A percentile compares a stretch with the other conserved stretches of the same genome.
Evolutionary conservation across 1,284 basidiomycete species (phyloP).

Genomic region (Wallemia ichthyophaga): DNA sequence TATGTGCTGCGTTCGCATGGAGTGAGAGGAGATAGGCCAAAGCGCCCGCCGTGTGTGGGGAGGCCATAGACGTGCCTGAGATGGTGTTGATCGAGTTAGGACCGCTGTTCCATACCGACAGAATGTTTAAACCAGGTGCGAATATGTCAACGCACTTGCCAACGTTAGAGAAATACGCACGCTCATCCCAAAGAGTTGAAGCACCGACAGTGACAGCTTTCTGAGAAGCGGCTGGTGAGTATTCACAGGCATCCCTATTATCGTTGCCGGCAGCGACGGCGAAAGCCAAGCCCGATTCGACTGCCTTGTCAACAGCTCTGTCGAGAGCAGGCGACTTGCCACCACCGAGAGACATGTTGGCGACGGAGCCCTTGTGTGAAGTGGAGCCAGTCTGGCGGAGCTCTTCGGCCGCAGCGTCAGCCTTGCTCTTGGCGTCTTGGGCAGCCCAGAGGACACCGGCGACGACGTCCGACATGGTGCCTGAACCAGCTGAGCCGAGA

Average conservation of each 20-base stretch:
- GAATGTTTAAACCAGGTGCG: constrained; percentile 31
- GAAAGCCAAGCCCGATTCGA: constrained; percentile 62
- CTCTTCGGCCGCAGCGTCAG: constrained; percentile 30
- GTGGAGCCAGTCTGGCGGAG: constrained; percentile 32
- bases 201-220: constrained; percentile 64
- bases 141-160: constrained; percentile 33
- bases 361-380: constrained; percentile 73
- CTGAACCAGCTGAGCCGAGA: constrained; percentile 66
- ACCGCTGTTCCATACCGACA: constrained; percentile 16
- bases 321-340: constrained; percentile 74
- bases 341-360: constrained; percentile 93
- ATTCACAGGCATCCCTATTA: constrained; percentile 22
- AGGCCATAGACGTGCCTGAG: constrained; percentile 36
- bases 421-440: constrained; percentile 24
- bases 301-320: constrained; percentile 54
- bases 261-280: constrained; percentile 21
- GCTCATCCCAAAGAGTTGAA: constrained; percentile 43
- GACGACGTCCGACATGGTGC: constrained; percentile 86
- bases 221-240: constrained; percentile 40
- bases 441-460: constrained; percentile 63
- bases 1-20: constrained; percentile 8
- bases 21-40: constrained; percentile 52
- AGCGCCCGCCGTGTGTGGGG: constrained; percentile 34
- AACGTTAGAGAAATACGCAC: constrained; percentile 37
- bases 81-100: constrained; percentile 26